phyloP scores from a whole-genome alignment of 1,284 basidiomycete genomes.

The Fomitopsis pinicola region DNA sequence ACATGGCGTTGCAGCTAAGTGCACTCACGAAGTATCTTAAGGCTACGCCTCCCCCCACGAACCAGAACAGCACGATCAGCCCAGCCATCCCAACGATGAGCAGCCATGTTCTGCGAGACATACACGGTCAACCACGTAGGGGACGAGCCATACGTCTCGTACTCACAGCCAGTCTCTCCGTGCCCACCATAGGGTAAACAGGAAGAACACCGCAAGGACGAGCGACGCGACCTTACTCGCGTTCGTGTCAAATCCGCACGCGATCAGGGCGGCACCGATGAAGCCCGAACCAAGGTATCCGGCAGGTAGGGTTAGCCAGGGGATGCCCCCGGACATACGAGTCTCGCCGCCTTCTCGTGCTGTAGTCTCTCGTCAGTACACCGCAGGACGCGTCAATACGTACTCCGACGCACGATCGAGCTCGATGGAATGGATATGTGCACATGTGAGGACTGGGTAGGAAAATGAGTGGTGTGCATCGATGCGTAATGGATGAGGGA shows the following conservation, averaged over 20 bases:
- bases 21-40: constrained; percentile 64
- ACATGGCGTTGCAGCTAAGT: constrained; percentile 4
- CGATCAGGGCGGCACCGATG: constrained; percentile 86
- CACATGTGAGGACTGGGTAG: constrained; percentile 74
- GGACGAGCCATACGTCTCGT: background rate
- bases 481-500: background rate
- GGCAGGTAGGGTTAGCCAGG: constrained; percentile 82
- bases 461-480: background rate
- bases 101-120: constrained; percentile 54
- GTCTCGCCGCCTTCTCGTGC: constrained; percentile 94
- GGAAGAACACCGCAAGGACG: constrained; percentile 80
- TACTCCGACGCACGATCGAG: constrained; percentile 61
- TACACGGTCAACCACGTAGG: background rate
- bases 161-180: constrained; percentile 74
- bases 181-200: constrained; percentile 94
- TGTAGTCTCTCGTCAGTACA: constrained; percentile 23
- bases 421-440: constrained; percentile 84
- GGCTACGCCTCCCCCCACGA: constrained; percentile 69
- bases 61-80: constrained; percentile 79
- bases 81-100: constrained; percentile 75
- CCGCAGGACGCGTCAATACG: constrained; percentile 18
- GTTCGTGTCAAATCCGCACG: constrained; percentile 92
- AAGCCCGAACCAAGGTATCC: constrained; percentile 92
- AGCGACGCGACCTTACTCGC: constrained; percentile 89
- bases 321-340: constrained; percentile 88